Evolutionary conservation across 2,329 filamentous ascomycete species (phyloP).

Genomic region (Beauveria sp.): DNA sequence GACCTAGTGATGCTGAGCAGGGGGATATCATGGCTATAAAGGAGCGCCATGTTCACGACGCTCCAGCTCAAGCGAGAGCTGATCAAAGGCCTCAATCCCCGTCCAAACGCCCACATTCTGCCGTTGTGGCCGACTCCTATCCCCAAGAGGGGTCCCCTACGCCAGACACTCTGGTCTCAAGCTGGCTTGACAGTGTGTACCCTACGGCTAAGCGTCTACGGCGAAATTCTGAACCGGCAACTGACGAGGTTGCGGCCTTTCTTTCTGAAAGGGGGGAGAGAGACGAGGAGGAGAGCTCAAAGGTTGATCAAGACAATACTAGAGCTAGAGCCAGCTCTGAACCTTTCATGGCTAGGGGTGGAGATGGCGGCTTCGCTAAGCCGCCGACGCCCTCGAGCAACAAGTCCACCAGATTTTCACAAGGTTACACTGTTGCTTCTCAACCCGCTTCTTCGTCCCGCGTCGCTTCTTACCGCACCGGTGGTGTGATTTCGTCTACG

Average conservation of each 20-base stretch:
- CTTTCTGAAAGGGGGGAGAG: not conserved
- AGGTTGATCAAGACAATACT: not conserved
- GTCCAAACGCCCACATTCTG: not conserved
- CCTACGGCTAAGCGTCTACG: not conserved
- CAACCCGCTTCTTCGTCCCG: too few relatives aligned
- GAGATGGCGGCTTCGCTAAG: too few relatives aligned
- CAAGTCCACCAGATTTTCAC: too few relatives aligned
- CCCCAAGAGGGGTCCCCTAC: not conserved
- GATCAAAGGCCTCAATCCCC: too few relatives aligned
- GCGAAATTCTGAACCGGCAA: not conserved
- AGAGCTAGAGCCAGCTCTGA: not conserved
- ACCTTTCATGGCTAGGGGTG: not conserved
- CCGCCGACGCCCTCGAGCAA: too few relatives aligned
- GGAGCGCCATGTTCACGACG: too few relatives aligned
- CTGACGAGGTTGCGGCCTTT: not conserved
- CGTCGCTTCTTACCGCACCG: too few relatives aligned
- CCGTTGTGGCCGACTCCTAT: not conserved
- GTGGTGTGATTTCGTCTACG: too few relatives aligned
- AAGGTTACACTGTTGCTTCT: too few relatives aligned
- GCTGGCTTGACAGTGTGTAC: not conserved
- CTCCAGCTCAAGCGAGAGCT: too few relatives aligned
- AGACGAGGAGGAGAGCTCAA: not conserved
- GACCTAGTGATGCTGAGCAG: too few relatives aligned
- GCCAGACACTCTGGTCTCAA: not conserved
- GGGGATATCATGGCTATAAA: too few relatives aligned